Evolutionary conservation across 306 rosid species (phyloP).

Genomic region (Glycyrrhiza uralensis): DNA sequence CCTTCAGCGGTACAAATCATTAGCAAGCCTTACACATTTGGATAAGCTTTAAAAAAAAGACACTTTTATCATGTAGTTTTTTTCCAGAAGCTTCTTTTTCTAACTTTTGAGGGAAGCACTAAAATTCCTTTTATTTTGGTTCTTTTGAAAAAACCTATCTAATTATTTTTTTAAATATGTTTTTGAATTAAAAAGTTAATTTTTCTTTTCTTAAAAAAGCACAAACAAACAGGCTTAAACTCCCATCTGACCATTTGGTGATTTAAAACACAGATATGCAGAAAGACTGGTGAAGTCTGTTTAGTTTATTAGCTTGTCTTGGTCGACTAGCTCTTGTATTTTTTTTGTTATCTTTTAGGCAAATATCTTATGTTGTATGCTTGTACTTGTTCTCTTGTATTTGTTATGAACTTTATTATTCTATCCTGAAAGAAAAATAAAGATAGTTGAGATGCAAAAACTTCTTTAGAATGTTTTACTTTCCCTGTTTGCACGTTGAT

Average conservation of each 20-base stretch:
- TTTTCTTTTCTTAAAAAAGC: not conserved
- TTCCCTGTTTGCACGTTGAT: not conserved
- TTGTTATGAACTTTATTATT: not conserved
- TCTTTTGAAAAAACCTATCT: not conserved
- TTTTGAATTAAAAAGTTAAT: not conserved
- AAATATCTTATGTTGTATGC: not conserved
- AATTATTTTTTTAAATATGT: not conserved
- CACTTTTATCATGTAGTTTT: not conserved
- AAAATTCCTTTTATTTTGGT: not conserved
- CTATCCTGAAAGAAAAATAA: not conserved
- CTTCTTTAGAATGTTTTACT: conserved; percentile 9
- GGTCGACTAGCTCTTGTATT: not conserved
- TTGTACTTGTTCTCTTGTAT: not conserved
- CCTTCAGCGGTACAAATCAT: not conserved
- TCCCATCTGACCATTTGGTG: not conserved
- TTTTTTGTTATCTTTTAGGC: not conserved
- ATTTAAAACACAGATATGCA: not conserved
- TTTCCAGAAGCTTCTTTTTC: not conserved
- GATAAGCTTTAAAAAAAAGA: not conserved
- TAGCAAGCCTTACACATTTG: not conserved
- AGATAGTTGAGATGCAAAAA: not conserved
- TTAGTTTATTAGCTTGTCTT: not conserved
- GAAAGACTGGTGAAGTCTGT: not conserved
- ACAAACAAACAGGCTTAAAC: not conserved
- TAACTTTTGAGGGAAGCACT: not conserved